Evolutionary conservation across 2,329 filamentous ascomycete species (phyloP).

Genomic region (Phaeosphaeria sp.): DNA sequence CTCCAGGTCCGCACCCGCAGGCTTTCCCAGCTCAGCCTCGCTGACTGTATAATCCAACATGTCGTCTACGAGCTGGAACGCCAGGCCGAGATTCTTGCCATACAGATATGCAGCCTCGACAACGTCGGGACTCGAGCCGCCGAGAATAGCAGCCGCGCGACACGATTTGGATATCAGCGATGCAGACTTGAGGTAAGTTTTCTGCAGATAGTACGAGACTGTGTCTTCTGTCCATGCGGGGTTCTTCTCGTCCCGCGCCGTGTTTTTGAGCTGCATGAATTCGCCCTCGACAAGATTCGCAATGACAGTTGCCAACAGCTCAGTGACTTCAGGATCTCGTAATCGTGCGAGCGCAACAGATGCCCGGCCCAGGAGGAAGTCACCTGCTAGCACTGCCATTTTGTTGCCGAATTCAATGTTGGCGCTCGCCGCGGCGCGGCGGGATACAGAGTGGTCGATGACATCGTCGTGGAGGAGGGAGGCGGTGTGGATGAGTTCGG

Average conservation of each 20-base stretch:
- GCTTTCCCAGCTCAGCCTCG: conserved; percentile 87
- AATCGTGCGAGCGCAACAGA: conserved; percentile 91
- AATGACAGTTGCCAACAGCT: conserved; percentile 93
- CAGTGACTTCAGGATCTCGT: conserved; percentile 90
- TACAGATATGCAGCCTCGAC: conserved; percentile 93
- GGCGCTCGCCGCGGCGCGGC: conserved; percentile 83
- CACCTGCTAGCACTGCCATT: conserved; percentile 97
- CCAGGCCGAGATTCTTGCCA: conserved; percentile 89
- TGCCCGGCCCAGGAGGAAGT: conserved; percentile 90
- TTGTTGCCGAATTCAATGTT: conserved; percentile 98
- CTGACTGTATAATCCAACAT: conserved; percentile 95
- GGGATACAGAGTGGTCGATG: conserved; percentile 87
- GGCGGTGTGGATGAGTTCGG: conserved; percentile 95
- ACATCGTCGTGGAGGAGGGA: conserved; percentile 98
- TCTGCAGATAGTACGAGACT: conserved; percentile 92
- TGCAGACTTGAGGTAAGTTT: conserved; percentile 97
- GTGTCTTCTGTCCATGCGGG: conserved; percentile 88
- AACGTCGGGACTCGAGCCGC: conserved; percentile 75
- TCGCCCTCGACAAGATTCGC: conserved; percentile 97
- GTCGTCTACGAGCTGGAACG: conserved; percentile 97
- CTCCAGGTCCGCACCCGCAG: conserved; percentile 91
- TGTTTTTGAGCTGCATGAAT: conserved; percentile 99
- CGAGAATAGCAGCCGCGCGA: conserved; percentile 84
- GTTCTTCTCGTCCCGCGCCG: conserved; percentile 81
- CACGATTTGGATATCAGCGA: conserved; percentile 96